Evolutionary conservation across 106 monocot genomes (phyloP).

Genomic region (Dendrobium catenatum): DNA sequence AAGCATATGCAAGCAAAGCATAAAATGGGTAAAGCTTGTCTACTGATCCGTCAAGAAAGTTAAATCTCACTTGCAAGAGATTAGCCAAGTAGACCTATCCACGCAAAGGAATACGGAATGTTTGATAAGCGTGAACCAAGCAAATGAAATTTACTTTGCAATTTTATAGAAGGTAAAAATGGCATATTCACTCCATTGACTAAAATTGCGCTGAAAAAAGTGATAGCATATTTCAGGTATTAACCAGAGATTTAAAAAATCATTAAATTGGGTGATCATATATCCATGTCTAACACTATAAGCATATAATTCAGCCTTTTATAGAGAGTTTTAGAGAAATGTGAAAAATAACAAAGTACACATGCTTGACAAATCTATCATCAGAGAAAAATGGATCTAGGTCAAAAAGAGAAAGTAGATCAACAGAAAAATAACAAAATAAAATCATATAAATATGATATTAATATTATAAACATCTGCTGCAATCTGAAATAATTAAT

Average conservation of each 20-base stretch:
- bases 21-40: too few relatives aligned
- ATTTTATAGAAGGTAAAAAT: background rate
- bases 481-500: background rate
- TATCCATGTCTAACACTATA: background rate
- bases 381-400: background rate
- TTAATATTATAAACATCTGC: background rate
- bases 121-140: background rate
- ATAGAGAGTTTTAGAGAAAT: background rate
- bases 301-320: background rate
- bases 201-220: background rate
- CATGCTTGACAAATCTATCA: background rate
- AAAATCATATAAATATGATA: background rate
- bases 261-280: background rate
- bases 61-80: too few relatives aligned
- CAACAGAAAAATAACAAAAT: background rate
- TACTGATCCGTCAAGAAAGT: too few relatives aligned
- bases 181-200: background rate
- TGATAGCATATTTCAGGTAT: background rate
- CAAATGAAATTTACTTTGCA: background rate
- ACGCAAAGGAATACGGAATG: background rate
- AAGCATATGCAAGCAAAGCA: background rate
- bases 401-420: background rate
- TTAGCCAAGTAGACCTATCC: background rate
- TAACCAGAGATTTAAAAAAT: background rate
- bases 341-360: background rate